Evolutionary conservation across 768 basidiomycete genomes (phyloP).

Genomic region (Naganishia vishniacii): DNA sequence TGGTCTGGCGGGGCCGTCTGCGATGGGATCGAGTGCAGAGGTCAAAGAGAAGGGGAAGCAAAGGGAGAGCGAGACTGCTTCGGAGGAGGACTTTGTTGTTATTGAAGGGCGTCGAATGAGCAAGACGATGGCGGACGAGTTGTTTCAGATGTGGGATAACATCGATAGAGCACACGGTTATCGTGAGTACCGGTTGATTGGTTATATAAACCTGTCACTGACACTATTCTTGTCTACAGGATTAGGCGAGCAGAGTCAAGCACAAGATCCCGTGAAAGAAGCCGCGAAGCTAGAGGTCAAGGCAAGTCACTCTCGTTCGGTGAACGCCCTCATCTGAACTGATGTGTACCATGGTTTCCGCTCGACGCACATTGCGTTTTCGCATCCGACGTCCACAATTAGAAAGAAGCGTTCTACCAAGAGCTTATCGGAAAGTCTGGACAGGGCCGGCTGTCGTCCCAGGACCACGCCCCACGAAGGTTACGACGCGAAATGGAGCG

Average conservation of each 20-base stretch:
- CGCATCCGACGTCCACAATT: too few relatives aligned
- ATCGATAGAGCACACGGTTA: slow-evolving; percentile 48
- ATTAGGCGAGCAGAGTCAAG: neutral
- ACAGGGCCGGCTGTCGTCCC: neutral
- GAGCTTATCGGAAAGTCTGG: slow-evolving; percentile 10
- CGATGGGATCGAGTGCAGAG: neutral
- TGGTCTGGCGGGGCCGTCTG: neutral
- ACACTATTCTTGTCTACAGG: neutral
- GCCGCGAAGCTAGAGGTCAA: neutral
- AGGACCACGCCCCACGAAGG: neutral
- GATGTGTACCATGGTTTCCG: too few relatives aligned
- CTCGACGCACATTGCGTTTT: too few relatives aligned
- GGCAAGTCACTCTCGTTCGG: too few relatives aligned
- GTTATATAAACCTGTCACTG: neutral
- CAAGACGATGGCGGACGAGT: slow-evolving; percentile 56
- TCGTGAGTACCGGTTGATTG: slow-evolving; percentile 21
- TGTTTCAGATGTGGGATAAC: slow-evolving; percentile 47
- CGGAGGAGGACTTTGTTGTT: slow-evolving; percentile 50
- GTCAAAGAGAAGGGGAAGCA: neutral
- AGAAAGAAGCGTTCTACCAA: slow-evolving; percentile 19
- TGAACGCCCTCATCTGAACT: too few relatives aligned
- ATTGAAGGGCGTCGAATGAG: slow-evolving; percentile 52
- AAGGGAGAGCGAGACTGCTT: slow-evolving; percentile 25
- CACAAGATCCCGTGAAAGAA: neutral
- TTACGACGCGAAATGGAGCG: neutral